Evolutionary conservation across 1,284 basidiomycete genomes (phyloP).

Genomic region (Coniophora puteana): DNA sequence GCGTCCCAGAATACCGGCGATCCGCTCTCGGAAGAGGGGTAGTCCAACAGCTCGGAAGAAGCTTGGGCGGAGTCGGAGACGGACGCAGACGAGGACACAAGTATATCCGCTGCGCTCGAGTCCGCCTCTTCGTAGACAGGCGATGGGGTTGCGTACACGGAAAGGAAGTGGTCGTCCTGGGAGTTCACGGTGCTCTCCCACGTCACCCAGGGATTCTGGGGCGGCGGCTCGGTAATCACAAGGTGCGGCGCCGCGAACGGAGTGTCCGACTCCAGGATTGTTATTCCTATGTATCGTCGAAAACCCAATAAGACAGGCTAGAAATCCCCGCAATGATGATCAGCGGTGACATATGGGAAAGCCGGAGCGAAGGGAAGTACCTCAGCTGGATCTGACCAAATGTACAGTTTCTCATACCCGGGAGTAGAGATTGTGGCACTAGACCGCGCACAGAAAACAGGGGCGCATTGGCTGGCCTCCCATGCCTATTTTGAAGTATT

Average conservation of each 20-base stretch:
- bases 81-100: too few relatives aligned
- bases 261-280: conserved; percentile 38
- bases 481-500: too few relatives aligned
- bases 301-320: conserved; percentile 24
- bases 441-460: conserved; percentile 12
- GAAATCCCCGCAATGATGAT: too few relatives aligned
- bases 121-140: too few relatives aligned
- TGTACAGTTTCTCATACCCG: conserved; percentile 32
- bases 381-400: conserved; percentile 11
- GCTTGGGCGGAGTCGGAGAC: too few relatives aligned
- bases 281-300: conserved; percentile 24
- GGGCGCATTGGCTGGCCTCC: conserved; percentile 33
- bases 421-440: conserved; percentile 33
- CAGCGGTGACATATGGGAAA: not conserved
- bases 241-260: conserved; percentile 49
- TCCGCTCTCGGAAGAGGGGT: not conserved
- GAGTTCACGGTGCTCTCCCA: conserved; percentile 23
- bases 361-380: conserved; percentile 1
- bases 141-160: too few relatives aligned
- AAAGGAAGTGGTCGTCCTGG: conserved; percentile 8
- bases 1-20: not conserved
- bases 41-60: too few relatives aligned
- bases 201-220: conserved; percentile 33
- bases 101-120: too few relatives aligned
- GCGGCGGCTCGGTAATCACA: conserved; percentile 39